These are phyloP conservation scores for Hypoxylon sp. DNA, from an alignment of 2,329 filamentous ascomycete species.

Conservation along the genomic window DNA sequence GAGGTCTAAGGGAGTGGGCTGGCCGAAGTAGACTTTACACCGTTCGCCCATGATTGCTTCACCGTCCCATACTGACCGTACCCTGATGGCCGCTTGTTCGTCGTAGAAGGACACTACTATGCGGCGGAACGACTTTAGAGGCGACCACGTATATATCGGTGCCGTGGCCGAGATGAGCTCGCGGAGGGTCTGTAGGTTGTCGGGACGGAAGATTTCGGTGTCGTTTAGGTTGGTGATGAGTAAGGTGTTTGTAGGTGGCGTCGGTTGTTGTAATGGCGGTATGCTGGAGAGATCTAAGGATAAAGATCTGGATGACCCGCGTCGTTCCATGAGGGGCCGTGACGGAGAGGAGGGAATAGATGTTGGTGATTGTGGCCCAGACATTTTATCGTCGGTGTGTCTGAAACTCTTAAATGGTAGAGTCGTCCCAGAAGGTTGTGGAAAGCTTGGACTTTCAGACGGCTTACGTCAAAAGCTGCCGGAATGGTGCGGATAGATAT, in stretches of 20 bases:
- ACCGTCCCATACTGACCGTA: constrained; percentile 81
- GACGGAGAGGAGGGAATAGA: constrained; percentile 52
- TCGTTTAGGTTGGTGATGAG: constrained; percentile 86
- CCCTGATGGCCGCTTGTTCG: constrained; percentile 76
- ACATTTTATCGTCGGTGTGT: constrained; percentile 45
- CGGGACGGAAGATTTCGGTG: constrained; percentile 79
- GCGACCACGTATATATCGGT: constrained; percentile 82
- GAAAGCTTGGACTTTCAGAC: constrained; percentile 5
- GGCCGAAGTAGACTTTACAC: constrained; percentile 78
- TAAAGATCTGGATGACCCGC: constrained; percentile 66
- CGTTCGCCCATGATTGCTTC: constrained; percentile 79
- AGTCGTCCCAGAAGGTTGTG: neutral
- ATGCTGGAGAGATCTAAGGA: constrained; percentile 82
- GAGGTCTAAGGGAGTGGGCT: constrained; percentile 69
- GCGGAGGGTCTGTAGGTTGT: constrained; percentile 81
- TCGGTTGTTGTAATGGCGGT: constrained; percentile 78
- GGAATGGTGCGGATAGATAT: constrained; percentile 7
- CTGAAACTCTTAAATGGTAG: constrained; percentile 2
- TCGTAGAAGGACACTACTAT: constrained; percentile 85
- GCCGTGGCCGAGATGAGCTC: constrained; percentile 79
- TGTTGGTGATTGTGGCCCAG: constrained; percentile 49
- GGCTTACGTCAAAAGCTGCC: constrained; percentile 20
- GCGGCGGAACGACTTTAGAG: constrained; percentile 85
- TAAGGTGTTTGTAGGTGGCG: constrained; percentile 84
- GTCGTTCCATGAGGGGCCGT: constrained; percentile 54